Base-by-base conservation (phyloP, 306 rosid genomes). In the Vigna nakashimae region DNA sequence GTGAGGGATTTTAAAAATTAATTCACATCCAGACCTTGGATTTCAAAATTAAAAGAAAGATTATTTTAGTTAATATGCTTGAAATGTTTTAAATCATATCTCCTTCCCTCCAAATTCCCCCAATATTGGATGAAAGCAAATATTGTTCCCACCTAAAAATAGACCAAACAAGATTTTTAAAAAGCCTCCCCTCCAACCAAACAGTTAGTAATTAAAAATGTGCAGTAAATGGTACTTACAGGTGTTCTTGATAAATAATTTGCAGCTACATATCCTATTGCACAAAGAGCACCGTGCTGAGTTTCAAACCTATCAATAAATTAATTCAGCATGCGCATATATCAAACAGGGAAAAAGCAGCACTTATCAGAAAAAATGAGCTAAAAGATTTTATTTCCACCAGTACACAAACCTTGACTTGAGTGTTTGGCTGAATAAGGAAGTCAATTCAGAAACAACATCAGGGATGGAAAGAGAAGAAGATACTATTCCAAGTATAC, bases 401-500 rank as follows among this genome's bases (percentile, higher is more conserved):
- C 71, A 77, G 24, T 6, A 52, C 11, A 82, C 86, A 71, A 71
- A 94, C 98, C 98, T 92, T 63, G 92, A 78, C 75, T 89, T 92
- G 49, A 76, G 86, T 53, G 74, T 77, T 74, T 80, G 88, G 79
- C 79, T 74, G 82, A 90, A 73, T 79, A 87, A 80, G 72, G 92
- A 83, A 82, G 89, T 82, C 86, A 92, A 82, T 64, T 91, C 97
- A 42, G 79, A 80, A 34, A 89, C 69, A 79, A 92, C 76, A 81
- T 80, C 82, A 72, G 83, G 77, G 56, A 73, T 78, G 26, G 93
- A 85, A 74, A 92, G 92, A 79, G 88, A 85, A 78, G 92, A 92
- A 77, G 98, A 90, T 74, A 92, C 95, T 58, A 94, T 84, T 78
- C 98, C 98, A 82, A 94, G 97, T 88, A 94, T 77, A 30, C 96